Evolutionary conservation across 1,139 yeast genomes (phyloP).

Genomic region (Pichia sp.): DNA sequence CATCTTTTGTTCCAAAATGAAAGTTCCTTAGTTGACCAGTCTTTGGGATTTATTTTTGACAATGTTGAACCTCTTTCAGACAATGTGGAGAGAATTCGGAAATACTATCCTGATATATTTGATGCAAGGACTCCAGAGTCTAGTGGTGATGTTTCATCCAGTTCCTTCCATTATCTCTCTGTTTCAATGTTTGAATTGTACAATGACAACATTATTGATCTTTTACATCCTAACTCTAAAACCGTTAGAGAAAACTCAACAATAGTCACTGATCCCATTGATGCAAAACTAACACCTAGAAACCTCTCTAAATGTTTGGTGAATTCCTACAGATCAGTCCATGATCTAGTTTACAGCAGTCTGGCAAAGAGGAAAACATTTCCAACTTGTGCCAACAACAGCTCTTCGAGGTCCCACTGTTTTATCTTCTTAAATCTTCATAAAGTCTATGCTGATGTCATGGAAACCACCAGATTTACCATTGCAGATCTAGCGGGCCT

Average conservation of each 20-base stretch:
- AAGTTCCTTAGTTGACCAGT: constrained; percentile 17
- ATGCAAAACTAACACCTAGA: constrained; percentile 36
- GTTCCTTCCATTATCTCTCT: constrained; percentile 18
- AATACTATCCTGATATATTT: constrained; percentile 9
- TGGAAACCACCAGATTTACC: constrained; percentile 32
- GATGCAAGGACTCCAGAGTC: constrained; percentile 1
- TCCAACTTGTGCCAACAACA: constrained; percentile 23
- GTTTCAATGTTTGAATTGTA: constrained; percentile 42
- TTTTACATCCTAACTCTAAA: constrained; percentile 27
- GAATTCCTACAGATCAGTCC: constrained; percentile 29
- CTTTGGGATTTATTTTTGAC: constrained; percentile 21
- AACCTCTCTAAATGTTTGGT: constrained; percentile 34
- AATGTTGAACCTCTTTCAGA: constrained; percentile 11
- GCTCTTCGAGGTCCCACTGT: constrained; percentile 31
- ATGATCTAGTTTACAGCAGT: constrained; percentile 19
- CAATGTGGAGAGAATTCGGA: constrained; percentile 8
- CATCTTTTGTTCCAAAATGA: constrained; percentile 30
- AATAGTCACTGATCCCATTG: constrained; percentile 31
- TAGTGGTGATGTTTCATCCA: constrained; percentile 2
- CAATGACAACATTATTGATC: constrained; percentile 38
- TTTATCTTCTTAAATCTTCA: constrained; percentile 29
- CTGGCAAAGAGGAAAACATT: constrained; percentile 23
- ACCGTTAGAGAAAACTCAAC: constrained; percentile 20
- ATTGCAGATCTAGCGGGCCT: constrained; percentile 50
- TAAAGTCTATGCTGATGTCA: constrained; percentile 16